These are phyloP conservation scores for Geranium incanum DNA, from an alignment of 441 rosid genomes.

Conservation along the genomic window DNA sequence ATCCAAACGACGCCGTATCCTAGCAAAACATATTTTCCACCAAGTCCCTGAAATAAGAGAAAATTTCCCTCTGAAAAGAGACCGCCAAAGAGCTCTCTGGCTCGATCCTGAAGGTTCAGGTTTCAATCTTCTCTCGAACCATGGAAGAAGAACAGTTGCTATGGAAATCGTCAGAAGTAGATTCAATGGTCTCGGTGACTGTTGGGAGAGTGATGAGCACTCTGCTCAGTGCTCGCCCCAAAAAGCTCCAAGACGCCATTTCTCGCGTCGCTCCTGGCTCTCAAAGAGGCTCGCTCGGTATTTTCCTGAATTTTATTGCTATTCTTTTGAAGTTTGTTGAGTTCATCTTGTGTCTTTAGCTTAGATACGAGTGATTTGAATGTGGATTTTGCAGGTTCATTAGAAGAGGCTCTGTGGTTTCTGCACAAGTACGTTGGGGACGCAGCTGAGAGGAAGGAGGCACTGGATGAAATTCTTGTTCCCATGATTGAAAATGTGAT, in stretches of 20 bases:
- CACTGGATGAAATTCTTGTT: constrained; percentile 53
- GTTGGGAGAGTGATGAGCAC: constrained; percentile 55
- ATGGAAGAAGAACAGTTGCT: constrained; percentile 27
- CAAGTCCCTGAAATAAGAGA: not conserved
- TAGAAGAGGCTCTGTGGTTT: constrained; percentile 70
- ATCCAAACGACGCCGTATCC: not conserved
- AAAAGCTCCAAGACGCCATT: constrained; percentile 53
- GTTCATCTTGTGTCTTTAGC: constrained; percentile 4
- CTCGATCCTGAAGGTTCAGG: not conserved
- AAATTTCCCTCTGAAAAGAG: not conserved
- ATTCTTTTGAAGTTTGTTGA: not conserved
- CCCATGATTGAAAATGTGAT: constrained; percentile 68
- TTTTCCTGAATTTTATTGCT: not conserved
- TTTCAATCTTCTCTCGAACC: not conserved
- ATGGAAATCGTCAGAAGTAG: constrained; percentile 40
- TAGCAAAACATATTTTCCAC: not conserved
- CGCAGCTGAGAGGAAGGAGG: constrained; percentile 39
- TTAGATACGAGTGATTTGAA: not conserved
- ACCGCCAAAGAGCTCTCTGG: constrained; percentile 7
- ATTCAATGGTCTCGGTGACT: constrained; percentile 53
- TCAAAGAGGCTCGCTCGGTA: constrained; percentile 42
- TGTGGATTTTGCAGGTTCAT: constrained; percentile 35
- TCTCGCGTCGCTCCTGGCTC: constrained; percentile 40
- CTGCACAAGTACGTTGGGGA: constrained; percentile 51
- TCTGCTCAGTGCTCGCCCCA: constrained; percentile 64